phyloP scores from a whole-genome alignment of 352 stramenopile species.

The Globisporangium barbulae region DNA sequence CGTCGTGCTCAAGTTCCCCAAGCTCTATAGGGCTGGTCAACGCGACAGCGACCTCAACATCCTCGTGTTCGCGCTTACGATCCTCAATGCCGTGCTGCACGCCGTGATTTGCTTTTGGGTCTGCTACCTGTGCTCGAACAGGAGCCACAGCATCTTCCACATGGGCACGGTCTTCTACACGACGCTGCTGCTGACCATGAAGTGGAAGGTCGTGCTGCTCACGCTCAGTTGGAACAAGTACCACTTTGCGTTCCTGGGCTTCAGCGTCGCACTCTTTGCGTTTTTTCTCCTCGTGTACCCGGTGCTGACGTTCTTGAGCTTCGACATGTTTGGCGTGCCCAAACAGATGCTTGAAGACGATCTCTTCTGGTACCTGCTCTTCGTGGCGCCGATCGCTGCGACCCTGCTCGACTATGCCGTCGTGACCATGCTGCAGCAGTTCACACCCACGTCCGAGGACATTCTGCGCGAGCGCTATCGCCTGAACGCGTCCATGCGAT shows the following conservation, averaged over 20 bases:
- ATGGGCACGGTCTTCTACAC: conserved; percentile 68
- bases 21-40: conserved; percentile 51
- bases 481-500: conserved; percentile 18
- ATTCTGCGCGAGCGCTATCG: conserved; percentile 55
- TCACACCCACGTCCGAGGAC: conserved; percentile 47
- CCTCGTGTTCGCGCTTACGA: conserved; percentile 45
- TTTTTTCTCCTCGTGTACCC: conserved; percentile 70
- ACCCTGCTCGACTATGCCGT: conserved; percentile 43
- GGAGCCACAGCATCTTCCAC: conserved; percentile 38
- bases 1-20: conserved; percentile 42
- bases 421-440: conserved; percentile 40
- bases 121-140: conserved; percentile 39
- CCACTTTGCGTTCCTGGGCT: conserved; percentile 42
- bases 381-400: conserved; percentile 43
- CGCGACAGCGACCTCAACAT: conserved; percentile 63
- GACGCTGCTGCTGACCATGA: conserved; percentile 61
- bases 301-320: conserved; percentile 63
- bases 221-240: conserved; percentile 68
- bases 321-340: conserved; percentile 61
- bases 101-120: conserved; percentile 56
- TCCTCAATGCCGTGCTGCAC: conserved; percentile 48
- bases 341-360: conserved; percentile 33
- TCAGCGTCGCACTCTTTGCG: conserved; percentile 56
- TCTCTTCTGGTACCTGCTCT: conserved; percentile 55
- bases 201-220: conserved; percentile 63